Evolutionary conservation across 164 flowering plant genomes (phyloP), one percentile per base, ranked within the genome.

Genomic region (Vitis rupestris): DNA sequence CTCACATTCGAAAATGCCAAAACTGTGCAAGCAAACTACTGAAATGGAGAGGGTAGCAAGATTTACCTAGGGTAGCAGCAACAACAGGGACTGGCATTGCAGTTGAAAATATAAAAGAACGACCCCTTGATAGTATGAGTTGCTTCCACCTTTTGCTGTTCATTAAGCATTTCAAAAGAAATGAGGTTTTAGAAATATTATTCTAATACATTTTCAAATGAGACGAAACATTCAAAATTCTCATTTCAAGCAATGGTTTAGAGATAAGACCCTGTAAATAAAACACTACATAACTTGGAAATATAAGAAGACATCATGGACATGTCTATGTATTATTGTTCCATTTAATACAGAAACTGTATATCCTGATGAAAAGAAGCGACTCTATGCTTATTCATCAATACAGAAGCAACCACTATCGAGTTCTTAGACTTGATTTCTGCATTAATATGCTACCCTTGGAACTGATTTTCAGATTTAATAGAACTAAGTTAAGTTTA

Each of bases 91-190:
- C 81, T 14, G 97, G 92, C 55, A 85, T 61, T 59, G 98, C 71
- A 59, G 99, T 91, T 72, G 99, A 92, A 81, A 90, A 92, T 86
- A 94, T 92, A 69, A 89, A 91, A 19, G 98, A 85, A 15, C 96
- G 95, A 53, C 97, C 99, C 69, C 94, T 82, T 50, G 98, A 91
- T 70, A 84, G 90, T 49, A 94, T 79, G 37, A 92, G 86, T 64
- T 82, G 86, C 84, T 92, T 92, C 98, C 97, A 92, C 61, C 75
- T 84, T 85, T 88, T 88, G 87, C 98, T 92, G 92, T 69, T 76
- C 63, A 74, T 23, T 68, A 13, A 61, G 53, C 65, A 78, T 57
- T 44, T 53, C 74, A 31, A 74, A 13, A 58, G 13, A 29, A 5
- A 23, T 17, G 9, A 48, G 0, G 53, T 19, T 50, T 14, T 17